Base-by-base conservation (phyloP, 768 basidiomycete genomes). In the Crucibulum laeve region DNA sequence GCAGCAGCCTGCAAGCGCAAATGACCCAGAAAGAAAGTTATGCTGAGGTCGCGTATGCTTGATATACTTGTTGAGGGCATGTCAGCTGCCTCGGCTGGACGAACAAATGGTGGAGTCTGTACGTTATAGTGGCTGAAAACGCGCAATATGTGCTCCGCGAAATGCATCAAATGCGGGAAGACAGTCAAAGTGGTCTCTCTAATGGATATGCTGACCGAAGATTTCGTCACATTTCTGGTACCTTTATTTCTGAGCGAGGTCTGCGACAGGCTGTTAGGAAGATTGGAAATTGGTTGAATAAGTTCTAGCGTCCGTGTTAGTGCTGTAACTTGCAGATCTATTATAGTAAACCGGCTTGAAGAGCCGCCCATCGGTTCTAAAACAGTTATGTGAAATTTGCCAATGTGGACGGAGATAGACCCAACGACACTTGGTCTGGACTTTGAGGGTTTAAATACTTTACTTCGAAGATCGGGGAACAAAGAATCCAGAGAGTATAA, bases 1-100 rank as follows among this genome's bases (percentile, higher is more conserved):
- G 86, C 84, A 4, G 77, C 80, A 5, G 84, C 84, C 43, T 73
- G 76, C n/a, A 86, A 53, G 21, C 68, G 69, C 33, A 84, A 49
- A 5, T 57, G 65, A 5, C 62, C 66, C 38, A 83, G 51, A 25
- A 62, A 62, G 4, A 75, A 55, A 4, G 71, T 59, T 10, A 75
- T 33, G 40, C 80, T 71, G 5, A 62, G 25, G 18, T 44, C 61
- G 24, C 47, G 44, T 15, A 62, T 30, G 33, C 51, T 54, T 8
- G 55, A 47, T 22, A 40, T 23, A 22, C 24, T 48, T 48, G 18
- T 22, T 10, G 34, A 15, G 34, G n/a, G n/a, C 41, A 13, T 25
- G 35, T 43, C 46, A 21, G 35, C 34, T 35, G 37, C 28, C 25
- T 14, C 41, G 24, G 30, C 18, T 28, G 11, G 10, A 15, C n/a